Evolutionary conservation across 2,329 filamentous ascomycete species (phyloP).

Genomic region (Mycocentrospora acerina): DNA sequence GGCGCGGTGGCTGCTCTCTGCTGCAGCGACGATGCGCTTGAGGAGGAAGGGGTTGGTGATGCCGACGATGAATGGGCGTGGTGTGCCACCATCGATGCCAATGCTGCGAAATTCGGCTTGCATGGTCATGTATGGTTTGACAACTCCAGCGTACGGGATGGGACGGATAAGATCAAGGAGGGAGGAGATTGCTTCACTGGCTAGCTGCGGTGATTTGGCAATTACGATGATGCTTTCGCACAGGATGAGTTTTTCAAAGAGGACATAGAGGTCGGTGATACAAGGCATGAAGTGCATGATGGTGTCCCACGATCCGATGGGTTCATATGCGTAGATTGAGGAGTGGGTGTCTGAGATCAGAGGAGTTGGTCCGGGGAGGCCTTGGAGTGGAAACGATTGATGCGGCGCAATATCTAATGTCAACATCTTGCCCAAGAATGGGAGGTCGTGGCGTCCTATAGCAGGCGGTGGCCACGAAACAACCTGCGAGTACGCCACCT

Average conservation of each 20-base stretch:
- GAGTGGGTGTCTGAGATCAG: constrained; percentile 31
- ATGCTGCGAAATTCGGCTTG: constrained; percentile 45
- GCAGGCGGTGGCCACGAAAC: constrained; percentile 39
- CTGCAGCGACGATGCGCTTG: constrained; percentile 40
- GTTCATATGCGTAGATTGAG: constrained; percentile 45
- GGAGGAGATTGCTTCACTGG: constrained; percentile 44
- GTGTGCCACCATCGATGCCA: constrained; percentile 43
- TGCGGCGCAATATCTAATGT: constrained; percentile 45
- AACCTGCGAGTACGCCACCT: constrained; percentile 43
- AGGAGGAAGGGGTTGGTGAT: constrained; percentile 47
- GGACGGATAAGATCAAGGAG: constrained; percentile 44
- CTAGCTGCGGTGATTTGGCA: constrained; percentile 45
- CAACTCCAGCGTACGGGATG: constrained; percentile 43
- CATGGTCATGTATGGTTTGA: constrained; percentile 47
- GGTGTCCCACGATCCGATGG: constrained; percentile 41
- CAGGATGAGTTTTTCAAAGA: constrained; percentile 45
- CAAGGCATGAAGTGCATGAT: constrained; percentile 45
- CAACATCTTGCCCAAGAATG: constrained; percentile 42
- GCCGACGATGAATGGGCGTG: constrained; percentile 42
- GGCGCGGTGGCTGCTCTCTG: constrained; percentile 35
- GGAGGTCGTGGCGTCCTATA: constrained; percentile 41
- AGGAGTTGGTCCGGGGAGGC: constrained; percentile 33
- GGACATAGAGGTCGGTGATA: constrained; percentile 43
- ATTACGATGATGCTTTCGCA: constrained; percentile 45
- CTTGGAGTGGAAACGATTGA: constrained; percentile 44